A percentile compares a stretch with the other conserved stretches of the same genome.
phyloP scores from a whole-genome alignment of 352 stramenopile genomes.

The Bremia lactucae region DNA sequence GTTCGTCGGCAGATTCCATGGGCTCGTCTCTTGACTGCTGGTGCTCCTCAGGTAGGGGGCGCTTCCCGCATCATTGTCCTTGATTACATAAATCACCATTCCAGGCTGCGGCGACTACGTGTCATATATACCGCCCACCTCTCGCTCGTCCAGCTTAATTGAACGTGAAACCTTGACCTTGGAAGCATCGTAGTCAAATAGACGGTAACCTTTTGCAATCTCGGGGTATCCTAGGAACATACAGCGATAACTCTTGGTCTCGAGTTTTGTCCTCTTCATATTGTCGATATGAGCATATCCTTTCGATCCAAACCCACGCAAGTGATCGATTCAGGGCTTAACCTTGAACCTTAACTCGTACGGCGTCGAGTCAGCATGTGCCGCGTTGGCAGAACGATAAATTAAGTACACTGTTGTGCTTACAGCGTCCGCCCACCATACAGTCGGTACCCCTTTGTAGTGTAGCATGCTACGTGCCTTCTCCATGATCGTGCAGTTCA shows the following conservation, averaged over 20 bases:
- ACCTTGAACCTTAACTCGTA: background rate
- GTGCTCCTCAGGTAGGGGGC: background rate
- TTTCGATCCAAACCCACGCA: constrained; percentile 3
- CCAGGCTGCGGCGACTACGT: background rate
- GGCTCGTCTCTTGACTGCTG: background rate
- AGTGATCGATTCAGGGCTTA: background rate
- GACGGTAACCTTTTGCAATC: background rate
- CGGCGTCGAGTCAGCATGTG: too few species aligned
- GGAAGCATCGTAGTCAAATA: background rate
- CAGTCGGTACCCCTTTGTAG: constrained; percentile 12
- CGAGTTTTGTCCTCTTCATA: constrained; percentile 5
- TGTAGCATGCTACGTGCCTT: too few species aligned
- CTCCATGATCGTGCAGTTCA: too few species aligned
- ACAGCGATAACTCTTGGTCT: constrained; percentile 3
- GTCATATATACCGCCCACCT: background rate
- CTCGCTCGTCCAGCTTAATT: background rate
- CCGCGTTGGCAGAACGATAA: too few species aligned
- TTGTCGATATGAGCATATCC: constrained; percentile 4
- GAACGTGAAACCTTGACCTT: background rate
- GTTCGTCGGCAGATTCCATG: background rate
- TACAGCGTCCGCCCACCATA: constrained; percentile 24
- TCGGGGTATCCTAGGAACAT: constrained; percentile 2
- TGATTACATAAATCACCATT: background rate
- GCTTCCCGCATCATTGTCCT: background rate
- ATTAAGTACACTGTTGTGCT: too few species aligned